Percentiles rank a stretch among this genome's conserved stretches.
Conservation (phyloP, 2,329 filamentous ascomycete species). For the Sporothrix humicola region DNA sequence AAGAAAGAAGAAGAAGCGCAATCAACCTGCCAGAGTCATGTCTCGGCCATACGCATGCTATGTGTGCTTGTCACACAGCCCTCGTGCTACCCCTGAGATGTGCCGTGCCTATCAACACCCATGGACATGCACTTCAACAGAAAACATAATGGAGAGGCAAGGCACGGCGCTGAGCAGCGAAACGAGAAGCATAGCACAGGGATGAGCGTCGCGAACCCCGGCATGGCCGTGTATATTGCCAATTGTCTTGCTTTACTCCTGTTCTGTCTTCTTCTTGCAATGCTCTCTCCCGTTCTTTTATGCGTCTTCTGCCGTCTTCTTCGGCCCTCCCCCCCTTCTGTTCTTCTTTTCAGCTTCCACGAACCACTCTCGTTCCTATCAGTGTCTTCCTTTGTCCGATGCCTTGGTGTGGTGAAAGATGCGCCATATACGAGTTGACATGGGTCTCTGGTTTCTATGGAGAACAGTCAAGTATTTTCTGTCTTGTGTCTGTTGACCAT, state of each 20-base stretch:
- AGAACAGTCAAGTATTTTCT: not conserved
- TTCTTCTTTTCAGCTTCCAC: slow-evolving; percentile 24
- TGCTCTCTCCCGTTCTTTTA: not conserved
- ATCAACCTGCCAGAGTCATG: slow-evolving; percentile 30
- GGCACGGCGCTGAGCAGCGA: not conserved
- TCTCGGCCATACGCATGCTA: slow-evolving; percentile 24
- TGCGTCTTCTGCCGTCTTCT: not conserved
- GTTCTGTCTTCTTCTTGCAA: not conserved
- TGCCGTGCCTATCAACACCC: not conserved
- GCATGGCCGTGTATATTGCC: slow-evolving; percentile 13
- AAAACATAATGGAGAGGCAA: not conserved
- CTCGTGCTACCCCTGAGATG: slow-evolving; percentile 10
- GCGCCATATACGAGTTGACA: not conserved
- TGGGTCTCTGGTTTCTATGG: not conserved
- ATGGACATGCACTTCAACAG: not conserved
- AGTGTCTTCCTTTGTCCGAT: not conserved
- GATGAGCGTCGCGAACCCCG: slow-evolving; percentile 5
- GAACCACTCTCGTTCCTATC: not conserved
- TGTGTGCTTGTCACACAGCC: not conserved
- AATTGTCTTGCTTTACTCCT: slow-evolving; percentile 10
- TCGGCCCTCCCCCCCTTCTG: not conserved
- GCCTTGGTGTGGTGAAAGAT: not conserved
- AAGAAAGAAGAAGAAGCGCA: not conserved
- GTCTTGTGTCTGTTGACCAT: not conserved
- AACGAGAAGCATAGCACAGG: not conserved